Base-by-base conservation (phyloP, 2,329 filamentous ascomycete species). In the Cylindrodendrum hubeiense region DNA sequence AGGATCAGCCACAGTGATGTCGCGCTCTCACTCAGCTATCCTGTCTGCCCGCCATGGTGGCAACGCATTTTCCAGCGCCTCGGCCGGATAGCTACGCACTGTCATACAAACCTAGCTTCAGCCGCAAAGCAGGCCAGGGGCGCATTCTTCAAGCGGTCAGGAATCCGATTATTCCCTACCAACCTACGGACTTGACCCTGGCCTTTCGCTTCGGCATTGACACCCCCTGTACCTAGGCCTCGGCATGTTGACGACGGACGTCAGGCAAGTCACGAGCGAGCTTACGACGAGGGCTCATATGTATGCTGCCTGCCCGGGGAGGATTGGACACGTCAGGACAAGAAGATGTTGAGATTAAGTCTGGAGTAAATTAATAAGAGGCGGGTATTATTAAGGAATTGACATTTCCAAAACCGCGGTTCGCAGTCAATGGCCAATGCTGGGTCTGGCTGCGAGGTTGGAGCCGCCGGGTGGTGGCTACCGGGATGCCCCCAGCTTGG, bases 401-500 rank as follows among this genome's bases (percentile, higher is more conserved):
- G 22, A 47, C 12, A 24, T 54, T 54, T 17, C 57, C 41, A 46
- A 58, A 39, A 19, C 44, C 21, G 21, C 37, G 33, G 47, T 47
- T 57, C 28, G 39, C 47, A 50, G 30, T 47, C 24, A 22, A 21
- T 37, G 37, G 39, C 17, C 46, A 50, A 53, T 47, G 24, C 39
- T 57, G 22, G 47, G 49, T 57, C 17, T 26, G 30, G 52, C 37
- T 22, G 34, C 52, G 39, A 51, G 33, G 37, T 19, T 30, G 30
- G 28, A 47, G 37, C 34, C 44, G 13, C 22, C 26, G 49, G 21
- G 28, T 30, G 33, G 22, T 39, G 50, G 17, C 26, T 57, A 30
- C 60, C 30, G 33, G 60, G 60, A 63, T 57, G 39, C 13, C 53
- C 44, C 60, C 47, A 53, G 53, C 47, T 60, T 37, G 22, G 4